A percentile compares a stretch with the other conserved stretches of the same genome.
These are phyloP conservation scores for Marasmius oreades DNA, from an alignment of 1,284 basidiomycete species.

Conservation along the genomic window DNA sequence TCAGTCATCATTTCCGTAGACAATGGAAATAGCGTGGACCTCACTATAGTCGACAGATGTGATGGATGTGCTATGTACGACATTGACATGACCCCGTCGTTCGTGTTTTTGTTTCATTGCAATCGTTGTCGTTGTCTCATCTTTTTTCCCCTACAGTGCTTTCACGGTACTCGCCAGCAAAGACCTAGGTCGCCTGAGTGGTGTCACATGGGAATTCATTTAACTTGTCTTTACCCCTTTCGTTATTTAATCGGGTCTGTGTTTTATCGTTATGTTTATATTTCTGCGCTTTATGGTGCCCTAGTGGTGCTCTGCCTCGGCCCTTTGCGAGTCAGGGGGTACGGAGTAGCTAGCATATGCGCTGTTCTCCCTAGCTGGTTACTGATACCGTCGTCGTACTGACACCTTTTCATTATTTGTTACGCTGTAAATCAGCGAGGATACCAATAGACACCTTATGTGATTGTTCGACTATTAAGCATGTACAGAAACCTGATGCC, in stretches of 20 bases:
- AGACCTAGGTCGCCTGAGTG: conserved; percentile 47
- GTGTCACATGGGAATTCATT: conserved; percentile 48
- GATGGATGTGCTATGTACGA: conserved; percentile 43
- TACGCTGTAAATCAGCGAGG: neutral
- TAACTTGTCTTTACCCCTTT: conserved; percentile 16
- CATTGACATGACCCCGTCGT: conserved; percentile 57
- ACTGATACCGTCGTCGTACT: neutral
- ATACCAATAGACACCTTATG: neutral
- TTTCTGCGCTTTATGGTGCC: conserved; percentile 5
- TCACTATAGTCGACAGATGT: conserved; percentile 62
- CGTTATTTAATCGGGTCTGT: conserved; percentile 9
- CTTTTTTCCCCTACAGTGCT: neutral
- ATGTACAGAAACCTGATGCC: no score
- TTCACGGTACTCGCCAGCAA: conserved; percentile 27
- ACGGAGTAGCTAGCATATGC: conserved; percentile 2
- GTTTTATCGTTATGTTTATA: conserved; percentile 22
- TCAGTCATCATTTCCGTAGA: conserved; percentile 31
- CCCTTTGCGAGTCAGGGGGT: conserved; percentile 6
- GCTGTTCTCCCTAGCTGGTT: neutral
- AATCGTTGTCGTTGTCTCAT: neutral
- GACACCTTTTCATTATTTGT: no score
- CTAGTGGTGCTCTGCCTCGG: conserved; percentile 7
- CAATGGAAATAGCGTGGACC: conserved; percentile 43
- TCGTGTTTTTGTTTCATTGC: conserved; percentile 42
- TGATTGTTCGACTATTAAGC: no score